Percentiles rank a stretch among this genome's conserved stretches.
Conservation (phyloP, 345 rosid genomes). For the Pugionium cornutum region DNA sequence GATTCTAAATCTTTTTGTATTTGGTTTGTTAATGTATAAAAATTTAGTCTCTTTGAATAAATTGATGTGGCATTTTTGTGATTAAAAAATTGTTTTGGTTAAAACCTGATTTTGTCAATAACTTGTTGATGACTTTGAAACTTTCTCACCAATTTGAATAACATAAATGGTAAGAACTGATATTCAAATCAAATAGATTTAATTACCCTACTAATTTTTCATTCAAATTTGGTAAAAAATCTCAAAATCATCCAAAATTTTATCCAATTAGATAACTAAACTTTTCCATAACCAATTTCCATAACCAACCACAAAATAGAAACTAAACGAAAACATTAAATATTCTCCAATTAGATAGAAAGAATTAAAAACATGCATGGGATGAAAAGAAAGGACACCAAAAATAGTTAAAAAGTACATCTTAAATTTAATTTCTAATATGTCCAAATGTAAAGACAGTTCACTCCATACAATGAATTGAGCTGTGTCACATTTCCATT, state of each 20-base stretch:
- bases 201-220: neutral
- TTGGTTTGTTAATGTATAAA: neutral
- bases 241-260: neutral
- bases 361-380: neutral
- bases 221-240: neutral
- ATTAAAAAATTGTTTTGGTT: neutral
- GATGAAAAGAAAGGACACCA: neutral
- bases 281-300: neutral
- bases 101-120: neutral
- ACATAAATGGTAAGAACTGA: neutral
- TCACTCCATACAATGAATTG: slow-evolving; percentile 7
- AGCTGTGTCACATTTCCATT: neutral
- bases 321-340: neutral
- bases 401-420: neutral
- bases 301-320: neutral
- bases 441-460: neutral
- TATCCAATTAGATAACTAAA: too few species aligned
- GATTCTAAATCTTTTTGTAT: too few species aligned
- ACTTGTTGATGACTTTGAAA: neutral
- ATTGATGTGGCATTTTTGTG: neutral
- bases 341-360: neutral
- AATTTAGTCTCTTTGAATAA: too few species aligned
- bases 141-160: neutral
- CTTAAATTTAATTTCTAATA: neutral
- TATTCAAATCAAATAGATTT: too few species aligned